Conservation (phyloP, 345 rosid genomes). For the Turritis glabra region DNA sequence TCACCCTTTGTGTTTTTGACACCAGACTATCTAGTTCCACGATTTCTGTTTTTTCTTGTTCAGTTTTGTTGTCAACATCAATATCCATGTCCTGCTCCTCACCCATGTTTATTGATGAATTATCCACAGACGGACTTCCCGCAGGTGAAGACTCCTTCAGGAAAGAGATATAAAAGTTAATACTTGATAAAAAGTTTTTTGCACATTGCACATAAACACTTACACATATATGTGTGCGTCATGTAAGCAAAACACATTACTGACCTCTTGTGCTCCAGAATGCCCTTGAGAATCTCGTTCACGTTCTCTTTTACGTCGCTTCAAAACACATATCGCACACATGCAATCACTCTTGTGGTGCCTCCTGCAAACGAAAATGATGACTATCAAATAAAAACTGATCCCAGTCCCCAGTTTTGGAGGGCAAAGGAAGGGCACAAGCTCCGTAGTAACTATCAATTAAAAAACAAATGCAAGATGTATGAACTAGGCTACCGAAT, state of each 20-base stretch:
- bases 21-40: constrained; percentile 48
- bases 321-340: constrained; percentile 89
- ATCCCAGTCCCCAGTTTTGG: background rate
- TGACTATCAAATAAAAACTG: constrained; percentile 4
- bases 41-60: constrained; percentile 45
- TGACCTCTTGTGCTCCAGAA: constrained; percentile 54
- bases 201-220: background rate
- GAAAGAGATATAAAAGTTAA: background rate
- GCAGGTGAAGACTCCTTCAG: constrained; percentile 62
- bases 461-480: background rate
- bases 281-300: constrained; percentile 66
- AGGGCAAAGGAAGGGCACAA: background rate
- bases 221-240: background rate
- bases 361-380: constrained; percentile 54
- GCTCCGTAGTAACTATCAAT: background rate
- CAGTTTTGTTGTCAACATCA: constrained; percentile 59
- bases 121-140: constrained; percentile 70
- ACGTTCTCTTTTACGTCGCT: constrained; percentile 90
- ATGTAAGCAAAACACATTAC: constrained; percentile 18
- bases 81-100: constrained; percentile 65
- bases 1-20: constrained; percentile 42
- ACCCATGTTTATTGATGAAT: constrained; percentile 65
- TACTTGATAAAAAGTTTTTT: background rate
- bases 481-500: background rate
- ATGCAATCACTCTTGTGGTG: constrained; percentile 92